A percentile compares a stretch with the other conserved stretches of the same genome.
phyloP scores from a whole-genome alignment of 2,329 filamentous ascomycete genomes.

The Aspergillus bombycis region DNA sequence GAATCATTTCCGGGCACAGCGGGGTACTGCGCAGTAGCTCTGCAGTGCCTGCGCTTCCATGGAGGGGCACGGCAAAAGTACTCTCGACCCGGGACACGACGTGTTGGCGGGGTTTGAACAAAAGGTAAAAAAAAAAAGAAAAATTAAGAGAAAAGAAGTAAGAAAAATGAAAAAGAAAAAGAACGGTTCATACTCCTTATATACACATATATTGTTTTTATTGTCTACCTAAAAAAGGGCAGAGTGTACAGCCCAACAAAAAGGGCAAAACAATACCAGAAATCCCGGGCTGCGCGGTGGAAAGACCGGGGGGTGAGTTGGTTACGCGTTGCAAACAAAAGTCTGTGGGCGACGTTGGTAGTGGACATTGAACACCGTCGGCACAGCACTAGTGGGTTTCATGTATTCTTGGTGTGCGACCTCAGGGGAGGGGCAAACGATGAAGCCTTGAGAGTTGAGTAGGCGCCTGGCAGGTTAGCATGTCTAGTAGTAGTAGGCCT shows the following conservation, averaged over 20 bases:
- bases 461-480: not conserved
- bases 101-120: not conserved
- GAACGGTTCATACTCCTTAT: not conserved
- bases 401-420: not conserved
- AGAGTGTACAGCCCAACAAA: not conserved
- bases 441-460: not conserved
- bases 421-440: not conserved
- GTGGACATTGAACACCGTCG: not conserved
- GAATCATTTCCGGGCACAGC: not conserved
- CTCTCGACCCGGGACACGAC: not conserved
- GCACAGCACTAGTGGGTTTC: conserved; percentile 12
- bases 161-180: not conserved
- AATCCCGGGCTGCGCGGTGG: not conserved
- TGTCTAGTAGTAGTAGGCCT: not conserved
- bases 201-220: not conserved
- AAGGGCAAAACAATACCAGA: not conserved
- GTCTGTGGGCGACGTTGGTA: not conserved
- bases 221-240: not conserved
- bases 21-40: not conserved
- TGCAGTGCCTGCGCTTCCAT: not conserved
- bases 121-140: not conserved
- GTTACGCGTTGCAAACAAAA: not conserved
- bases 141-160: not conserved
- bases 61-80: conserved; percentile 5
- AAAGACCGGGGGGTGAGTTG: not conserved